Evolutionary conservation across 176 grass and related monocot species (phyloP).

Genomic region (Puya raimondii): DNA sequence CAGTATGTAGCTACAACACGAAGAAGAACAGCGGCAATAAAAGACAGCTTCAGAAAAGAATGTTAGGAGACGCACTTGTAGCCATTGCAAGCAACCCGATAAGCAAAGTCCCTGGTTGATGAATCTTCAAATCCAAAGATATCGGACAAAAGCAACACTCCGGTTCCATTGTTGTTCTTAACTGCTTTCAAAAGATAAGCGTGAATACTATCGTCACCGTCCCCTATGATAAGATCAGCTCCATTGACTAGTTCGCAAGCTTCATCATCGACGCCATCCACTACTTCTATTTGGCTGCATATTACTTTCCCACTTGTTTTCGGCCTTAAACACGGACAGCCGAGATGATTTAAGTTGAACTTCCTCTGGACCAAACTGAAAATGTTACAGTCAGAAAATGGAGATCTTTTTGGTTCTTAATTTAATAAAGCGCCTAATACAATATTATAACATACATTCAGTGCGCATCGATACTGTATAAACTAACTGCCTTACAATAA

Average conservation of each 20-base stretch:
- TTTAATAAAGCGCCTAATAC: neutral
- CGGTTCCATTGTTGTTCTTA: conserved; percentile 93
- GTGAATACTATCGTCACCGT: conserved; percentile 43
- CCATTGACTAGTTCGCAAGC: conserved; percentile 83
- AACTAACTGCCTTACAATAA: too few species aligned
- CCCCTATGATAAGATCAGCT: conserved; percentile 61
- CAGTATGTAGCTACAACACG: neutral
- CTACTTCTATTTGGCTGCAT: conserved; percentile 33
- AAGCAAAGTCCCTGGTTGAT: conserved; percentile 76
- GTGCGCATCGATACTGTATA: too few species aligned
- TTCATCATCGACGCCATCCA: conserved; percentile 51
- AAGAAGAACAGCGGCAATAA: conserved; percentile 2
- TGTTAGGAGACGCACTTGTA: conserved; percentile 60
- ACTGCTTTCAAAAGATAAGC: conserved; percentile 73
- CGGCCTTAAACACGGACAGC: neutral
- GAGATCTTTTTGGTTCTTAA: neutral
- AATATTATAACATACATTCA: too few species aligned
- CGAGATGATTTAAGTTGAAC: neutral
- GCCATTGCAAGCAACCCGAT: conserved; percentile 80
- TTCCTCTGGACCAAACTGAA: conserved; percentile 51
- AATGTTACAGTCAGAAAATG: conserved; percentile 47
- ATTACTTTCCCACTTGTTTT: neutral
- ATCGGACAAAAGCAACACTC: conserved; percentile 79
- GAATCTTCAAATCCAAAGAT: conserved; percentile 80
- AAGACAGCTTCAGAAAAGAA: neutral